These are phyloP conservation scores for Stemphylium beticola DNA, from an alignment of 2,329 filamentous ascomycete species.

Conservation along the genomic window DNA sequence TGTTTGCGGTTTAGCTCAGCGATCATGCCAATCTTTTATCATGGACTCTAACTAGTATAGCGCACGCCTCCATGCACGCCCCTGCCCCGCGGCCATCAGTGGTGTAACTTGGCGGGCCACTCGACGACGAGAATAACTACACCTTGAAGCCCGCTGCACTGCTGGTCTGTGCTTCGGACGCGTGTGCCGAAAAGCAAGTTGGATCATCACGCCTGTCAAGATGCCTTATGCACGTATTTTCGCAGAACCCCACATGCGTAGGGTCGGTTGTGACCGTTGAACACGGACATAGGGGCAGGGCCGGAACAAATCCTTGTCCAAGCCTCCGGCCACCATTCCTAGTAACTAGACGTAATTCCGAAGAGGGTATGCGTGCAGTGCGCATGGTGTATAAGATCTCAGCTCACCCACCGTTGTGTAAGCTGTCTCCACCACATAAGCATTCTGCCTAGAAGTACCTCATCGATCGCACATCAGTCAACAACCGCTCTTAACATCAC, in stretches of 20 bases:
- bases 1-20: constrained; percentile 15
- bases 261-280: constrained; percentile 33
- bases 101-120: constrained; percentile 39
- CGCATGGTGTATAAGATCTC: constrained; percentile 43
- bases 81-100: constrained; percentile 24
- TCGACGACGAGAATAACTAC: constrained; percentile 43
- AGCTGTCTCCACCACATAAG: constrained; percentile 36
- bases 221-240: constrained; percentile 35
- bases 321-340: constrained; percentile 26
- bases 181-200: constrained; percentile 30
- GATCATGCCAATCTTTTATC: constrained; percentile 38
- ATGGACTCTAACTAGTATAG: constrained; percentile 37
- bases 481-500: constrained; percentile 1
- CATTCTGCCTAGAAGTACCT: constrained; percentile 20
- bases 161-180: constrained; percentile 33
- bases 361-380: constrained; percentile 24
- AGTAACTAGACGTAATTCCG: constrained; percentile 29
- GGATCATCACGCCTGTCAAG: constrained; percentile 16
- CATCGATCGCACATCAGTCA: constrained; percentile 3
- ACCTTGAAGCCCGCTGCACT: constrained; percentile 32
- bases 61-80: constrained; percentile 30
- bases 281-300: constrained; percentile 24
- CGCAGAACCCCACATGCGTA: constrained; percentile 25
- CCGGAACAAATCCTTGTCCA: constrained; percentile 26
- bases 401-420: constrained; percentile 40